Conservation (phyloP, 179 eudicot species). For the Silene noctiflora region DNA sequence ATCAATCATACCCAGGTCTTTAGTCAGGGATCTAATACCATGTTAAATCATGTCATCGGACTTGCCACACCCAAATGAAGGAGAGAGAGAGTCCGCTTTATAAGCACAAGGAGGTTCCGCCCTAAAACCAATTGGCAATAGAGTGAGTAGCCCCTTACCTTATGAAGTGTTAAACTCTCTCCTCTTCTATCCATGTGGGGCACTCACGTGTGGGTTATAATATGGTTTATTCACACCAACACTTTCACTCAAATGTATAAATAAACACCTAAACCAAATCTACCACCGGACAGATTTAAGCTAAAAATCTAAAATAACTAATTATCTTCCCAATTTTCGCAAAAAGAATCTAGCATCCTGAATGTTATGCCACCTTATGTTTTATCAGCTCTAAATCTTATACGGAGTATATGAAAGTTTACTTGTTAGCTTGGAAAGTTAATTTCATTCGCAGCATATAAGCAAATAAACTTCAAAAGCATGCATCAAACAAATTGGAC, state of each 20-base stretch:
- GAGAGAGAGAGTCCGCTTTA: too few relatives aligned
- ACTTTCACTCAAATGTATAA: neutral
- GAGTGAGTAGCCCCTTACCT: too few relatives aligned
- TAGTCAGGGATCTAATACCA: too few relatives aligned
- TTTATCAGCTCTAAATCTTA: neutral
- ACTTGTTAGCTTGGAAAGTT: neutral
- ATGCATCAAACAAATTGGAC: slow-evolving; percentile 1
- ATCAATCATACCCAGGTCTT: too few relatives aligned
- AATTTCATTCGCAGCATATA: neutral
- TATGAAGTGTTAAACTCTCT: too few relatives aligned
- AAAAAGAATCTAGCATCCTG: neutral
- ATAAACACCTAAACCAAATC: neutral
- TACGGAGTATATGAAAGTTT: neutral
- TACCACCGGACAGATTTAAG: neutral
- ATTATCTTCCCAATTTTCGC: neutral
- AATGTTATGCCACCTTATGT: neutral
- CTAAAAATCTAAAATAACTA: neutral
- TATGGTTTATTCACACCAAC: neutral
- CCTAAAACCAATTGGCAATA: too few relatives aligned
- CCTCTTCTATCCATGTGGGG: too few relatives aligned
- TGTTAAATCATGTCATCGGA: too few relatives aligned
- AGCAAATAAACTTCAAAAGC: neutral
- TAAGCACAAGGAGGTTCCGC: too few relatives aligned
- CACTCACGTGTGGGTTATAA: too few relatives aligned
- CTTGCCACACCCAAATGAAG: too few relatives aligned